Conservation (phyloP, 1,284 basidiomycete genomes). For the Phlebopus sp. region DNA sequence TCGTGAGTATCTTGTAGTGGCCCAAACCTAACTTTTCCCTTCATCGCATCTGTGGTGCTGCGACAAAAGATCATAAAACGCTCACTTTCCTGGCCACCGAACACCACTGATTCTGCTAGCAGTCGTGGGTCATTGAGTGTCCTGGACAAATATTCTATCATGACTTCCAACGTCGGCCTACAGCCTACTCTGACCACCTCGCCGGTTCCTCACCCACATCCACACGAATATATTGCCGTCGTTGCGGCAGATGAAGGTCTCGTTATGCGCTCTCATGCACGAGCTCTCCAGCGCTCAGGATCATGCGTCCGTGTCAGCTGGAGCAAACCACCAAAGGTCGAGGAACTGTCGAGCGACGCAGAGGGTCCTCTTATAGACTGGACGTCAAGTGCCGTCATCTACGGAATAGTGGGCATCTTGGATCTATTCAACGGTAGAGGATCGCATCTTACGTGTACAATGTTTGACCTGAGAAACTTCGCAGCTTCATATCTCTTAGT, state of each 20-base stretch:
- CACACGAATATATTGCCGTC: slow-evolving; percentile 63
- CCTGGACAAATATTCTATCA: slow-evolving; percentile 6
- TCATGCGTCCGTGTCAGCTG: slow-evolving; percentile 58
- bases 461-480: slow-evolving; percentile 15
- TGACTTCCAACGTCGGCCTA: slow-evolving; percentile 34
- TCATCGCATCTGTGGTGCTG: neutral
- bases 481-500: slow-evolving; percentile 71
- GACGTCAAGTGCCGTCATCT: slow-evolving; percentile 55
- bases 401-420: slow-evolving; percentile 70
- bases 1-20: too few species aligned
- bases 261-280: slow-evolving; percentile 55
- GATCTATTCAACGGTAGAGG: slow-evolving; percentile 62
- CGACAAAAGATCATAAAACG: slow-evolving; percentile 26
- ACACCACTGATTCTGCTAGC: slow-evolving; percentile 1
- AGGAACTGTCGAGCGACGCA: slow-evolving; percentile 43
- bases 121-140: neutral
- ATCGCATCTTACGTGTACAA: neutral
- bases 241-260: slow-evolving; percentile 59
- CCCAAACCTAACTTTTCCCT: neutral
- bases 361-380: slow-evolving; percentile 43
- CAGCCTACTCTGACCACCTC: slow-evolving; percentile 63
- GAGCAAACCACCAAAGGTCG: slow-evolving; percentile 56
- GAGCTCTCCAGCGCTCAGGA: slow-evolving; percentile 33
- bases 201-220: slow-evolving; percentile 68
- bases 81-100: slow-evolving; percentile 14